Evolutionary conservation across 108 stramenopile species (phyloP).

Genomic region (Craspedostauros australis): DNA sequence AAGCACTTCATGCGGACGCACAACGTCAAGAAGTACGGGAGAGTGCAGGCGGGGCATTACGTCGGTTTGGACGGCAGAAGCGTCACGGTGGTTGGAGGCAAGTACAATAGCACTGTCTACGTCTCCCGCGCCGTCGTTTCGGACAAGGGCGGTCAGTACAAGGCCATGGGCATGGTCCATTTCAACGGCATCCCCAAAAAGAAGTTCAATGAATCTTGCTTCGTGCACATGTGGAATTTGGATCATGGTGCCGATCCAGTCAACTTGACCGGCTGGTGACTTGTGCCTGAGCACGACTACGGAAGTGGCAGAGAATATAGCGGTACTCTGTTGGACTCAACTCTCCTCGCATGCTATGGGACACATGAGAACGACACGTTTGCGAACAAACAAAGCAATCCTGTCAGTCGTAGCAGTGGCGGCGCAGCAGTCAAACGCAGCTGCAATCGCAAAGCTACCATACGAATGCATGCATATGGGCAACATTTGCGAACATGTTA

Average conservation of each 20-base stretch:
- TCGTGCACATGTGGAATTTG: constrained; percentile 10
- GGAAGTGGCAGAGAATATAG: too few species aligned
- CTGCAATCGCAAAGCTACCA: too few species aligned
- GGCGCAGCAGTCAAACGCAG: too few species aligned
- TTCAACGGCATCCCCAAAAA: constrained; percentile 8
- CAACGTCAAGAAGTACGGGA: not conserved
- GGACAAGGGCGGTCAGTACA: constrained; percentile 4
- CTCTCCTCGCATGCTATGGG: too few species aligned
- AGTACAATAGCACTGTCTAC: not conserved
- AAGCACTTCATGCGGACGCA: constrained; percentile 11
- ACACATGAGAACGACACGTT: too few species aligned
- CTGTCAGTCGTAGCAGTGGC: too few species aligned
- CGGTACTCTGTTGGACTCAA: too few species aligned
- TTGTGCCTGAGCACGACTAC: too few species aligned
- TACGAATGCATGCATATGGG: too few species aligned
- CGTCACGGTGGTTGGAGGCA: not conserved
- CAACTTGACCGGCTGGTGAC: constrained; percentile 10
- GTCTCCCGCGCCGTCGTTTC: too few species aligned
- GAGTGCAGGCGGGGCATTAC: constrained; percentile 1
- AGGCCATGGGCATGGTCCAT: constrained; percentile 12
- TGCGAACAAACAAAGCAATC: too few species aligned
- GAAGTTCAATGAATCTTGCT: constrained; percentile 17
- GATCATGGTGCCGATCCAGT: not conserved
- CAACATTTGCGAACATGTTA: too few species aligned
- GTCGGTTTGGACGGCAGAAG: not conserved